phyloP scores from a whole-genome alignment of 345 rosid species.

The Boechera divaricarpa region DNA sequence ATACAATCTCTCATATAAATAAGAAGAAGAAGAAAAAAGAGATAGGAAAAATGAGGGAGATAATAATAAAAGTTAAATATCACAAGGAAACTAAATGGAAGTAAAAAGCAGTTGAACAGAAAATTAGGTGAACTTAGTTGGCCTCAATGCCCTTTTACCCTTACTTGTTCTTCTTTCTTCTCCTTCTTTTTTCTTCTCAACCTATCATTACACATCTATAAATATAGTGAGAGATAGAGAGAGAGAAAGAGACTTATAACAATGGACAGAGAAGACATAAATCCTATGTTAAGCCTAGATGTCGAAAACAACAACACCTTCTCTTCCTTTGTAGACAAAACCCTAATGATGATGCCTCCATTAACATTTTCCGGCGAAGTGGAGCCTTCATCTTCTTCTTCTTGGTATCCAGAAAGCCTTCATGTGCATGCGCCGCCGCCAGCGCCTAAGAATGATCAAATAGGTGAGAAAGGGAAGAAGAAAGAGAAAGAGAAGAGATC shows the following conservation, averaged over 20 bases:
- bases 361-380: conserved; percentile 23
- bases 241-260: conserved; percentile 1
- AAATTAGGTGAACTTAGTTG: conserved; percentile 49
- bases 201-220: conserved; percentile 33
- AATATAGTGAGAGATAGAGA: not conserved
- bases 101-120: conserved; percentile 50
- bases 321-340: conserved; percentile 38
- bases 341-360: conserved; percentile 35
- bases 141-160: conserved; percentile 43
- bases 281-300: conserved; percentile 34
- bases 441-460: conserved; percentile 14
- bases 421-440: conserved; percentile 2
- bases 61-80: conserved; percentile 20
- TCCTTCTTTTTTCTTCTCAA: not conserved
- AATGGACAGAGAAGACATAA: conserved; percentile 35
- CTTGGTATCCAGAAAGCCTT: conserved; percentile 36
- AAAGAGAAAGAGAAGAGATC: conserved; percentile 41
- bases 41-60: conserved; percentile 19
- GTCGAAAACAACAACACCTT: conserved; percentile 26
- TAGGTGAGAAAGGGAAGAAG: conserved; percentile 15
- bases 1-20: conserved; percentile 12
- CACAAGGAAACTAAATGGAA: conserved; percentile 39
- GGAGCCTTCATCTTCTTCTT: conserved; percentile 34
- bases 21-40: not conserved
- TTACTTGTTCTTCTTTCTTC: conserved; percentile 35